A percentile compares a stretch with the other conserved stretches of the same genome.
phyloP scores from a whole-genome alignment of 176 grass and related monocot species.

The Avena insularis region DNA sequence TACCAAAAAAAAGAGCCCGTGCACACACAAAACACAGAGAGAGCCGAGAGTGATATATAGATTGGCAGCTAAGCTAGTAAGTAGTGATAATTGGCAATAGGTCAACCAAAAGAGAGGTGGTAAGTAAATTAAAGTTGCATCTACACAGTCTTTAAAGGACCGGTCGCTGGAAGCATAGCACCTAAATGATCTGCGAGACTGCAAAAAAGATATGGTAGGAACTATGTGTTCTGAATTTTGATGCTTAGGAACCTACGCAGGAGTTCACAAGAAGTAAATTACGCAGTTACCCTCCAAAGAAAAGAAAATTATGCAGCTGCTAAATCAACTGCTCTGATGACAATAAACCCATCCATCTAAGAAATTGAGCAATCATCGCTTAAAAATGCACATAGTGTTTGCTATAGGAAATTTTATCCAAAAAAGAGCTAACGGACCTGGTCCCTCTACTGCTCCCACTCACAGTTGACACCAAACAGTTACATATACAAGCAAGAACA shows the following conservation, averaged over 20 bases:
- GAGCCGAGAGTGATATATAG: background rate
- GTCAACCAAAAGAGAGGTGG: constrained; percentile 8
- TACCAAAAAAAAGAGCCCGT: background rate
- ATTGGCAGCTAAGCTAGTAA: background rate
- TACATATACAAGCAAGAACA: constrained; percentile 26
- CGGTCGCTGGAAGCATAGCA: background rate
- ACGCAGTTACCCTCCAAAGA: background rate
- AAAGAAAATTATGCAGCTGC: background rate
- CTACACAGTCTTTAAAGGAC: background rate
- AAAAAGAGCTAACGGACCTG: constrained; percentile 4
- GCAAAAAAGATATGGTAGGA: background rate
- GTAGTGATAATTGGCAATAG: background rate
- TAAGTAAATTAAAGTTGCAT: constrained; percentile 4
- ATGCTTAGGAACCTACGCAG: background rate
- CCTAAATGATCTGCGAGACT: background rate
- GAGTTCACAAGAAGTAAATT: background rate
- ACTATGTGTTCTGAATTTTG: background rate
- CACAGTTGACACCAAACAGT: constrained; percentile 32
- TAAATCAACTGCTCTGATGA: background rate
- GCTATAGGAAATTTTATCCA: background rate
- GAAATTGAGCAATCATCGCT: constrained; percentile 25
- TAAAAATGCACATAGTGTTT: constrained; percentile 17
- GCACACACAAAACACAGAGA: background rate
- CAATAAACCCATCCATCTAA: background rate
- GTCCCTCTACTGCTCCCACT: constrained; percentile 29